Conservation (phyloP, 306 rosid genomes). For the Luffa acutangula region DNA sequence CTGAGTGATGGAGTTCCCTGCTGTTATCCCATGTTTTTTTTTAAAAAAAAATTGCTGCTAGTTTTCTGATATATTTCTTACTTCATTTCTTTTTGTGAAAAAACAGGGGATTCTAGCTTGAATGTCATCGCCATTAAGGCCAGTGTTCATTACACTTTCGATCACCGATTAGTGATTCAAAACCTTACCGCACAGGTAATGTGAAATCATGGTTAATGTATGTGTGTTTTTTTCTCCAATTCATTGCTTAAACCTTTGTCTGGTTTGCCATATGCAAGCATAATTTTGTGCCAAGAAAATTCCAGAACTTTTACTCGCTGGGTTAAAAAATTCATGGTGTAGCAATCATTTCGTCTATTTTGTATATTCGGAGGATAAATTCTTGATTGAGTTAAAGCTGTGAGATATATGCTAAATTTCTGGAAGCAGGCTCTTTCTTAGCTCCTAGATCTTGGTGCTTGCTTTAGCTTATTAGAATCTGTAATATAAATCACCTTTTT, state of each 20-base stretch:
- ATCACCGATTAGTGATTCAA: slow-evolving; percentile 67
- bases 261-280: not conserved
- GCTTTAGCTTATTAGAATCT: not conserved
- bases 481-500: not conserved
- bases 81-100: slow-evolving; percentile 16
- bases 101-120: slow-evolving; percentile 66
- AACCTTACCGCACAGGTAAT: slow-evolving; percentile 79
- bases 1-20: not conserved
- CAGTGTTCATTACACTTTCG: slow-evolving; percentile 72
- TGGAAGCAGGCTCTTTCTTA: not conserved
- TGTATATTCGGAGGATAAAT: not conserved
- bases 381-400: not conserved
- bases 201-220: not conserved
- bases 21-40: not conserved
- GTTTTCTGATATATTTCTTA: not conserved
- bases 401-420: not conserved
- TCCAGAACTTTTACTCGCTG: not conserved
- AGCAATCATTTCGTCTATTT: not conserved
- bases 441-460: not conserved
- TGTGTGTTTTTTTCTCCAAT: not conserved
- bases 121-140: slow-evolving; percentile 73
- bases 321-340: not conserved
- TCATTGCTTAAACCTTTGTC: not conserved
- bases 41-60: not conserved
- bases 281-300: not conserved